A percentile compares a stretch with the other conserved stretches of the same genome.
phyloP scores from a whole-genome alignment of 192 early-diverging fungal species.

The Podila epicladia region DNA sequence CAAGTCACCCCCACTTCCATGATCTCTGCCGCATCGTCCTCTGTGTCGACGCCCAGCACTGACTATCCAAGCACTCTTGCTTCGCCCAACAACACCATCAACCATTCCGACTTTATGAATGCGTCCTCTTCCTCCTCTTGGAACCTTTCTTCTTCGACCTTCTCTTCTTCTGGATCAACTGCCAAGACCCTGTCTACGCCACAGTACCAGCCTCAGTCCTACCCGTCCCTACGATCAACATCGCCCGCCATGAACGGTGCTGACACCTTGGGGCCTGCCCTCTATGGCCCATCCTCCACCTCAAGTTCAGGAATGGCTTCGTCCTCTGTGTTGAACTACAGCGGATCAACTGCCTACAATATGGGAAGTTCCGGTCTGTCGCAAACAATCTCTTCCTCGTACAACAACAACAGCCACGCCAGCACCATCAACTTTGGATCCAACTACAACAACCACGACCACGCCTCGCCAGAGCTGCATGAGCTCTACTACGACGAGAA shows the following conservation, averaged over 20 bases:
- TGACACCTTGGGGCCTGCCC: slow-evolving; percentile 20
- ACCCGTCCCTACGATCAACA: slow-evolving; percentile 31
- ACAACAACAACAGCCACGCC: slow-evolving; percentile 21
- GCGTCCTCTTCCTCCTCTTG: slow-evolving; percentile 7
- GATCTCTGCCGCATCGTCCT: slow-evolving; percentile 17
- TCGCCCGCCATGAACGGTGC: slow-evolving; percentile 11
- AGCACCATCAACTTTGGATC: not conserved
- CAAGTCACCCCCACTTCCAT: slow-evolving; percentile 6
- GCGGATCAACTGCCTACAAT: slow-evolving; percentile 17
- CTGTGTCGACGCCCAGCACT: slow-evolving; percentile 4
- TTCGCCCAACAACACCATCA: slow-evolving; percentile 15
- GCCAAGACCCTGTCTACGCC: not conserved
- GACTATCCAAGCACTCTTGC: slow-evolving; percentile 44
- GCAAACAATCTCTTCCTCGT: not conserved
- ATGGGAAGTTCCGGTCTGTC: slow-evolving; percentile 1
- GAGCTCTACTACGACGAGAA: slow-evolving; percentile 33
- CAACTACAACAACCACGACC: slow-evolving; percentile 2
- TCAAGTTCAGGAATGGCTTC: not conserved
- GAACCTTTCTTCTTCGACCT: not conserved
- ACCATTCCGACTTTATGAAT: not conserved
- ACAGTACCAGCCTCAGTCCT: slow-evolving; percentile 16
- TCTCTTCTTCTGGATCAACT: not conserved
- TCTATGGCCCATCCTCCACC: slow-evolving; percentile 7
- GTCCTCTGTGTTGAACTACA: slow-evolving; percentile 5
- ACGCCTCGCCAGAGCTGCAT: slow-evolving; percentile 3